phyloP scores from a whole-genome alignment of 139 green algal genomes.

The Chlorella vulgaris region DNA sequence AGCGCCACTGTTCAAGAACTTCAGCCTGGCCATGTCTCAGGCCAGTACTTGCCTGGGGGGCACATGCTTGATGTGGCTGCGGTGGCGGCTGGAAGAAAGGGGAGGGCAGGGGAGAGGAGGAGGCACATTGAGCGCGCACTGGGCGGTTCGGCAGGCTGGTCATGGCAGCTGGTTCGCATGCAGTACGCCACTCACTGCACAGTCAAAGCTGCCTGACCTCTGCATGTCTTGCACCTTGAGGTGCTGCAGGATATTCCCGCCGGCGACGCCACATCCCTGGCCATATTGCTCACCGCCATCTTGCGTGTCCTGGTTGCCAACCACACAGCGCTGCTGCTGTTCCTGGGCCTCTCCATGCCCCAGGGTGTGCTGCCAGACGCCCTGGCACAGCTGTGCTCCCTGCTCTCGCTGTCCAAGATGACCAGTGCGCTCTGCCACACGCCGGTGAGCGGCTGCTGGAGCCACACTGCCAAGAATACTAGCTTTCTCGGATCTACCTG shows the following conservation, averaged over 20 bases:
- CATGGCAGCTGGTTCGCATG: no score
- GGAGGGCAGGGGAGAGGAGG: no score
- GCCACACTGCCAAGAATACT: no score
- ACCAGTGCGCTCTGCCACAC: neutral
- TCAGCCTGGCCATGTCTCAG: neutral
- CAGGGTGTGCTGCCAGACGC: neutral
- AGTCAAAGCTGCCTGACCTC: no score
- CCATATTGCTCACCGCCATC: neutral
- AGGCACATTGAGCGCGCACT: no score
- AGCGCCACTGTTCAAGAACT: neutral
- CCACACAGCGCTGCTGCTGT: constrained; percentile 16
- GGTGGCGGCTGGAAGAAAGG: no score
- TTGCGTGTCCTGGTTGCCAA: neutral
- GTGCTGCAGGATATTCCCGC: neutral
- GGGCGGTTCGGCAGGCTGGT: no score
- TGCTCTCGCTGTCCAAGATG: neutral
- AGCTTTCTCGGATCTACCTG: no score
- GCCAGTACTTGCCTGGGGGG: neutral
- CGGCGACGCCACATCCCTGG: neutral
- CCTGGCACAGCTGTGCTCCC: neutral
- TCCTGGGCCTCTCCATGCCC: neutral
- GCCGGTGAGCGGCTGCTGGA: neutral
- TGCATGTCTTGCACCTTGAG: no score
- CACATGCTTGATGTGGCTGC: neutral
- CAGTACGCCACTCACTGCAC: no score